Conservation (phyloP, 2,329 filamentous ascomycete species). For the Aschersonia sp. region DNA sequence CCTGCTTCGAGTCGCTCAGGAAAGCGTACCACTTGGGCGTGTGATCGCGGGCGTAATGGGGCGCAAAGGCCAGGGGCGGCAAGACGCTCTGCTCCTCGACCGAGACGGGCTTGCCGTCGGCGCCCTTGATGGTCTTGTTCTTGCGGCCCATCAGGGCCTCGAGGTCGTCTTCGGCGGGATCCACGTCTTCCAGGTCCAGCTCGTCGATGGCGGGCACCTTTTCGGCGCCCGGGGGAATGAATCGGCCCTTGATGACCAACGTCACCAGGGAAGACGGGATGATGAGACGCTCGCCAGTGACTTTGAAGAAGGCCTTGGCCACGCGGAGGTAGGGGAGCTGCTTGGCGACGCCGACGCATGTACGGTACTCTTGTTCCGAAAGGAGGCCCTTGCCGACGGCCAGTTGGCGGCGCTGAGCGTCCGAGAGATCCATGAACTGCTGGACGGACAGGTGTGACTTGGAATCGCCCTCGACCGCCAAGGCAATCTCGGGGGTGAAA, state of each 20-base stretch:
- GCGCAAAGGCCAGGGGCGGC: constrained; percentile 78
- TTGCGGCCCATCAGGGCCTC: constrained; percentile 71
- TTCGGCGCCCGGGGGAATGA: constrained; percentile 73
- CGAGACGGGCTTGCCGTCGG: constrained; percentile 38
- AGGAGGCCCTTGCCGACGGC: constrained; percentile 59
- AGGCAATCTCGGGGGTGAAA: constrained; percentile 54
- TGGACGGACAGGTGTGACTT: constrained; percentile 68
- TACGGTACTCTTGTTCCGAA: constrained; percentile 60
- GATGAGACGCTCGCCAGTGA: constrained; percentile 83
- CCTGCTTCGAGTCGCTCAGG: constrained; percentile 84
- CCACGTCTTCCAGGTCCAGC: constrained; percentile 74
- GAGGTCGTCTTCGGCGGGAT: constrained; percentile 84
- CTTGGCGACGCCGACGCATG: constrained; percentile 60
- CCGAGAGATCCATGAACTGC: constrained; percentile 74
- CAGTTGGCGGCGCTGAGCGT: constrained; percentile 56
- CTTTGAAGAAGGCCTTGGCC: constrained; percentile 96
- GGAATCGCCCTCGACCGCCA: constrained; percentile 58
- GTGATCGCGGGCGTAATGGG: constrained; percentile 79
- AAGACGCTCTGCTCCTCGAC: constrained; percentile 52
- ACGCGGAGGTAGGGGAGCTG: constrained; percentile 76
- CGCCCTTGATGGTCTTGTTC: constrained; percentile 50
- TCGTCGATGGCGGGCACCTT: constrained; percentile 62
- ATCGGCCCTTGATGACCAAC: constrained; percentile 86
- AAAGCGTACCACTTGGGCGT: constrained; percentile 90
- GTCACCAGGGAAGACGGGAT: constrained; percentile 87